phyloP scores from a whole-genome alignment of 1,139 yeast genomes.

The Geotrichum phurueaensis region DNA sequence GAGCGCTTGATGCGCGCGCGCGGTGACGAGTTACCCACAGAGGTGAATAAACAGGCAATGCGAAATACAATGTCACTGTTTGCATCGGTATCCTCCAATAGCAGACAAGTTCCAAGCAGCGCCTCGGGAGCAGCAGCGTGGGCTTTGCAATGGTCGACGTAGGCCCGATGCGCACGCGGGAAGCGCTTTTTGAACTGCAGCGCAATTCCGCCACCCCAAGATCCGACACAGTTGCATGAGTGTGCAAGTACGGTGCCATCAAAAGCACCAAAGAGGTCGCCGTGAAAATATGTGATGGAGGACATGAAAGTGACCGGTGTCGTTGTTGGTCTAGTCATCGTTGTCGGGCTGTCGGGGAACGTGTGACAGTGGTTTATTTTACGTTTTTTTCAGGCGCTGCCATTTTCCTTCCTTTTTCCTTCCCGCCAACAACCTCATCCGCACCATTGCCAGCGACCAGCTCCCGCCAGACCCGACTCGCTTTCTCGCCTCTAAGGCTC shows the following conservation, averaged over 20 bases:
- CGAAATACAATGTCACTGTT: conserved; percentile 29
- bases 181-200: conserved; percentile 44
- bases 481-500: not conserved
- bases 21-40: conserved; percentile 20
- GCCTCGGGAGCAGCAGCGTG: conserved; percentile 25
- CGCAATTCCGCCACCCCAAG: conserved; percentile 86
- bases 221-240: conserved; percentile 72
- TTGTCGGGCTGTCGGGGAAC: not conserved
- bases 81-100: conserved; percentile 40
- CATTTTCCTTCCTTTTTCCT: not conserved
- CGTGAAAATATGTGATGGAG: conserved; percentile 46
- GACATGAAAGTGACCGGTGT: conserved; percentile 7
- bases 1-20: not conserved
- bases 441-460: not conserved
- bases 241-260: conserved; percentile 50
- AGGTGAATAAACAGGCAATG: conserved; percentile 62
- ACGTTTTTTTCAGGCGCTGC: not conserved
- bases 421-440: not conserved
- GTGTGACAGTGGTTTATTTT: not conserved
- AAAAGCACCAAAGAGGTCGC: conserved; percentile 50
- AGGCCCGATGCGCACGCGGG: conserved; percentile 47
- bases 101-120: conserved; percentile 50
- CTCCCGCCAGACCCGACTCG: not conserved
- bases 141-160: conserved; percentile 45
- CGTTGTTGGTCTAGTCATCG: not conserved